Evolutionary conservation across 148 eudicot species (phyloP).

Genomic region (Vaccinium vitisidaea): DNA sequence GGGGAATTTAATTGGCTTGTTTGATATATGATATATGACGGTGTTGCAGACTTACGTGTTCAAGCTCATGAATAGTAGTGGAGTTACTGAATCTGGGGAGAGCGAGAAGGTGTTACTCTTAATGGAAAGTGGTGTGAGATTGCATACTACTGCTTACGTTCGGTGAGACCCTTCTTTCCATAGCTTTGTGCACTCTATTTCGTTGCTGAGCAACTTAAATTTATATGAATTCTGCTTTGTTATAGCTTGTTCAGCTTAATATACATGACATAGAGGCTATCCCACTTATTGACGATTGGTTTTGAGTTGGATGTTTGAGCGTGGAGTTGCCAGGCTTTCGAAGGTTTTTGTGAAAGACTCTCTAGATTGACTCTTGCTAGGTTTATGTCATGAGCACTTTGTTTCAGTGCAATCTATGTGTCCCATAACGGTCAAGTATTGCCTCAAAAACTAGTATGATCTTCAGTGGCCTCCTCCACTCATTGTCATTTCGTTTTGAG

Average conservation of each 20-base stretch:
- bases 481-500: neutral
- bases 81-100: slow-evolving; percentile 96
- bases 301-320: neutral
- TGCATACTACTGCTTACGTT: slow-evolving; percentile 86
- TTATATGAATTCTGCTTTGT: neutral
- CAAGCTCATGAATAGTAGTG: slow-evolving; percentile 98
- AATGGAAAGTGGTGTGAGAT: slow-evolving; percentile 94
- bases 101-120: slow-evolving; percentile 92
- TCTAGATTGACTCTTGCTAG: neutral
- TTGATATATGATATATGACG: slow-evolving; percentile 10
- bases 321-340: neutral
- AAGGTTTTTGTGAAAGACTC: neutral
- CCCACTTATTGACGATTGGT: neutral
- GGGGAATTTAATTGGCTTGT: neutral
- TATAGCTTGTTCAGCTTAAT: neutral
- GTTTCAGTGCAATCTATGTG: neutral
- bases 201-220: neutral
- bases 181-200: neutral
- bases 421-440: neutral
- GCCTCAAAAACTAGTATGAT: neutral
- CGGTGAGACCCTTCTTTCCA: slow-evolving; percentile 41
- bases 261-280: neutral
- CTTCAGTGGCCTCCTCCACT: neutral
- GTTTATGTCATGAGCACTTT: neutral
- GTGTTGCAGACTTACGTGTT: slow-evolving; percentile 79